phyloP scores from a whole-genome alignment of 2,329 filamentous ascomycete species.

The Fusarium siculi region DNA sequence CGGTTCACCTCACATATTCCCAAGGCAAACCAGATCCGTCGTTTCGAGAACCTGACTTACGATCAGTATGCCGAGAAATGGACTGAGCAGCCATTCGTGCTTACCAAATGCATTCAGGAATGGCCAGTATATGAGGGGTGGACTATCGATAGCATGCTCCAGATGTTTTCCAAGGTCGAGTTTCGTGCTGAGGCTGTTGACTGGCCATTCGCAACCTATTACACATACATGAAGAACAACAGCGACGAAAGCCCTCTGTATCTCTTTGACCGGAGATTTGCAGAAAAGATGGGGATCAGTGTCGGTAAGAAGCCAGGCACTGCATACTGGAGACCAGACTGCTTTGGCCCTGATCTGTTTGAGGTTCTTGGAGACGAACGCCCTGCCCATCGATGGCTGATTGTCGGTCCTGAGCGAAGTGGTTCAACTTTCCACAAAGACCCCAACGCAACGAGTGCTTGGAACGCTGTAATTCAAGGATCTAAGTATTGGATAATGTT shows the following conservation, averaged over 20 bases:
- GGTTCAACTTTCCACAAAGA: constrained; percentile 96
- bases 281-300: constrained; percentile 81
- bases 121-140: constrained; percentile 85
- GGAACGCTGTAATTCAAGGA: constrained; percentile 92
- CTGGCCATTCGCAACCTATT: constrained; percentile 86
- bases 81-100: constrained; percentile 85
- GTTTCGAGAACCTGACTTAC: constrained; percentile 74
- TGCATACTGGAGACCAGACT: constrained; percentile 82
- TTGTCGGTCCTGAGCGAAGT: constrained; percentile 86
- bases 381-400: constrained; percentile 92
- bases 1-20: constrained; percentile 80
- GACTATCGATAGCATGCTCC: constrained; percentile 74
- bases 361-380: constrained; percentile 79
- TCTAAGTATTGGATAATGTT: constrained; percentile 99
- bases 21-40: constrained; percentile 74
- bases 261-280: constrained; percentile 89
- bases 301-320: constrained; percentile 63
- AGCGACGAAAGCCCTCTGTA: constrained; percentile 91
- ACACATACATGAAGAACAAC: constrained; percentile 82
- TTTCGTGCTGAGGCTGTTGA: constrained; percentile 95
- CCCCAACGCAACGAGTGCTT: constrained; percentile 79
- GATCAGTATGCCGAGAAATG: constrained; percentile 80
- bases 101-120: constrained; percentile 81
- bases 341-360: constrained; percentile 90
- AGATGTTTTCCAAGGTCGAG: constrained; percentile 70